Evolutionary conservation across 2,329 filamentous ascomycete species (phyloP).

Genomic region (Xylaria sp.): DNA sequence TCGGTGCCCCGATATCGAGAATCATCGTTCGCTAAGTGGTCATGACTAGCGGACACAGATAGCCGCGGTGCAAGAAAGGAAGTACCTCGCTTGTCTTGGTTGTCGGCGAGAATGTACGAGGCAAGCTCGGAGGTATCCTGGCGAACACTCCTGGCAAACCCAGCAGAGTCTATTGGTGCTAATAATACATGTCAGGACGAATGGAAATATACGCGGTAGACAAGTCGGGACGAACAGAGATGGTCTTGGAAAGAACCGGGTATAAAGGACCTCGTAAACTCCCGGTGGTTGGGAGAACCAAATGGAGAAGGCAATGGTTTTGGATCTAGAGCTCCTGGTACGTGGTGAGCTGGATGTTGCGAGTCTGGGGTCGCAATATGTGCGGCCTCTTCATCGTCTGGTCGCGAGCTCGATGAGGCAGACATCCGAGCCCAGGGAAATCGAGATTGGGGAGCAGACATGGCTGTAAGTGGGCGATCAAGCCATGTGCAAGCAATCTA

Average conservation of each 20-base stretch:
- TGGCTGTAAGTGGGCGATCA: constrained; percentile 24
- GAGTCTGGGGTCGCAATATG: constrained; percentile 24
- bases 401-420: constrained; percentile 30
- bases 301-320: constrained; percentile 34
- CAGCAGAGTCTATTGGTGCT: constrained; percentile 60
- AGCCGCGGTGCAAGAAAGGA: constrained; percentile 41
- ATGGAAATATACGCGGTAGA: not conserved
- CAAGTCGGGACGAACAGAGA: constrained; percentile 42
- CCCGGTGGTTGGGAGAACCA: constrained; percentile 45
- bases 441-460: constrained; percentile 44
- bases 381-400: constrained; percentile 31
- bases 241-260: constrained; percentile 59
- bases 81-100: constrained; percentile 40
- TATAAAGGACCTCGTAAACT: constrained; percentile 67
- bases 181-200: constrained; percentile 17
- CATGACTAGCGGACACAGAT: constrained; percentile 32
- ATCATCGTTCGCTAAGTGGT: constrained; percentile 24
- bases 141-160: constrained; percentile 73
- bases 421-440: constrained; percentile 47
- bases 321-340: constrained; percentile 19
- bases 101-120: constrained; percentile 69
- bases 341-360: constrained; percentile 17
- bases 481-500: constrained; percentile 1
- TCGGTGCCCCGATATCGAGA: constrained; percentile 16
- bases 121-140: constrained; percentile 85